These are phyloP conservation scores for Ruellia speciosa DNA, from an alignment of 305 asterid genomes.

Conservation along the genomic window DNA sequence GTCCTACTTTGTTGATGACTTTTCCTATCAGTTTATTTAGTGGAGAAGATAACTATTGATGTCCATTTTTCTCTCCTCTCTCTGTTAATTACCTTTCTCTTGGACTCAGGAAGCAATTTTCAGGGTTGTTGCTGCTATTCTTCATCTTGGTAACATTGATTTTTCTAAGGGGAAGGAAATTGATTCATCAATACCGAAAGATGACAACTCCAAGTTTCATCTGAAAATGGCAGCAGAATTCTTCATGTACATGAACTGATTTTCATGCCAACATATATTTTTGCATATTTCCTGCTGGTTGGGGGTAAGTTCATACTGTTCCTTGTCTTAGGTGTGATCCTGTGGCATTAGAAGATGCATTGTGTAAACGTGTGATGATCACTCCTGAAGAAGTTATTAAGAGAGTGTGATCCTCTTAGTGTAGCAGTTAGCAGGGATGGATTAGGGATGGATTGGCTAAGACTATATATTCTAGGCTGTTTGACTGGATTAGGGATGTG, in stretches of 20 bases:
- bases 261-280: neutral
- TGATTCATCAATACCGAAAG: conserved; percentile 94
- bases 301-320: too few relatives aligned
- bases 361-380: too few relatives aligned
- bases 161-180: conserved; percentile 80
- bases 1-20: neutral
- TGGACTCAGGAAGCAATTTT: conserved; percentile 99
- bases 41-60: too few relatives aligned
- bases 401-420: conserved; percentile 84
- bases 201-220: conserved; percentile 90
- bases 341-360: too few relatives aligned
- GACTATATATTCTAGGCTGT: conserved; percentile 84
- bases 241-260: conserved; percentile 57
- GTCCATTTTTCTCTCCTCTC: conserved; percentile 17
- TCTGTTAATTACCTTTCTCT: too few relatives aligned
- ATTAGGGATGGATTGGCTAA: conserved; percentile 95
- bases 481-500: conserved; percentile 88
- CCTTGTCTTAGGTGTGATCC: too few relatives aligned
- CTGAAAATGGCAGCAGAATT: conserved; percentile 90
- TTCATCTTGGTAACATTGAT: conserved; percentile 93
- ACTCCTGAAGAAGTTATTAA: conserved; percentile 96
- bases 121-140: conserved; percentile 93
- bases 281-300: too few relatives aligned
- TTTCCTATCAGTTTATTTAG: conserved; percentile 6
- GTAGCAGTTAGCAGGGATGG: conserved; percentile 90